These are phyloP conservation scores for Hypocreales sp. DNA, from an alignment of 2,329 filamentous ascomycete species.

Conservation along the genomic window DNA sequence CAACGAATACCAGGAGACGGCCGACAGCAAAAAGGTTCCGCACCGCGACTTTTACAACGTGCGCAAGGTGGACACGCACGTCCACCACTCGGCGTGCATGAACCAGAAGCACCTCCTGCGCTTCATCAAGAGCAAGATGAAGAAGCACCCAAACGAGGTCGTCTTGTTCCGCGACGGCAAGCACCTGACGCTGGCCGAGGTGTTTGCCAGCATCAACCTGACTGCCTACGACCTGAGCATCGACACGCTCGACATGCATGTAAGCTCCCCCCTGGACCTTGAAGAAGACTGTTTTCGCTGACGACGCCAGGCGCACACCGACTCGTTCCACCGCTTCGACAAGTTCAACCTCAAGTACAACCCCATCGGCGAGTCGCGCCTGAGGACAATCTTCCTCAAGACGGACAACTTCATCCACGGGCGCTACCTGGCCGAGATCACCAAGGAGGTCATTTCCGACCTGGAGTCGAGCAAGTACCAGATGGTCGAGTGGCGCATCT, in stretches of 20 bases:
- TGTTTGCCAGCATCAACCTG: constrained; percentile 93
- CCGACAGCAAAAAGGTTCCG: constrained; percentile 93
- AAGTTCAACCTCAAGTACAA: constrained; percentile 99
- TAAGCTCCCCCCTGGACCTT: constrained; percentile 26
- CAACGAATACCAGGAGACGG: constrained; percentile 96
- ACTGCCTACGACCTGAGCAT: constrained; percentile 97
- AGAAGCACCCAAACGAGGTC: constrained; percentile 88
- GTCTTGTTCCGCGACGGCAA: constrained; percentile 88
- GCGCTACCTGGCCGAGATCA: constrained; percentile 91
- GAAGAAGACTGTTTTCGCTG: not conserved
- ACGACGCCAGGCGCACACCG: constrained; percentile 61
- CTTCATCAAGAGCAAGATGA: constrained; percentile 99
- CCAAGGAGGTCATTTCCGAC: constrained; percentile 93
- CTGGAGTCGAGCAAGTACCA: constrained; percentile 98
- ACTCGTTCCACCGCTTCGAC: constrained; percentile 97
- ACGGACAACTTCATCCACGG: constrained; percentile 97
- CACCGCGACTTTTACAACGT: constrained; percentile 99
- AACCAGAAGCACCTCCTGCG: constrained; percentile 96
- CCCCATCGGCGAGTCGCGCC: constrained; percentile 83
- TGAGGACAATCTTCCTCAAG: constrained; percentile 97
- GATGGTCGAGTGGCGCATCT: constrained; percentile 98
- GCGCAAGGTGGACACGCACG: constrained; percentile 95
- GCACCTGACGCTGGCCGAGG: constrained; percentile 77
- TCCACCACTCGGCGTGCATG: constrained; percentile 98
- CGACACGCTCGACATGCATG: constrained; percentile 97